Evolutionary conservation across 371 early-diverging fungal species (phyloP).

Genomic region (Umbelopsis sp.): DNA sequence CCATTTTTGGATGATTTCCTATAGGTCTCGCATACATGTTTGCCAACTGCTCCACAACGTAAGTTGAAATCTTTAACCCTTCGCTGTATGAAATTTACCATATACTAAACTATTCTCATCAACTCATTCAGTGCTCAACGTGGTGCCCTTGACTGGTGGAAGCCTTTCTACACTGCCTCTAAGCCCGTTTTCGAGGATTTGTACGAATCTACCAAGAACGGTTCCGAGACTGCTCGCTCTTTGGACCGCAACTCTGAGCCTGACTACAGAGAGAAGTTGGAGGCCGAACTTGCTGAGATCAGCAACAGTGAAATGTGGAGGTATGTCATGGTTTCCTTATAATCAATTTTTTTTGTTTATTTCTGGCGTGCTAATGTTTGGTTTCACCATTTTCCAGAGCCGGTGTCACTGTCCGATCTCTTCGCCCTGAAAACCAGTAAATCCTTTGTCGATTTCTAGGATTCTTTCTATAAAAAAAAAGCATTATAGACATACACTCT

Average conservation of each 20-base stretch:
- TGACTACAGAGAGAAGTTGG: conserved; percentile 92
- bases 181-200: conserved; percentile 94
- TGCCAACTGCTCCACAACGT: conserved; percentile 93
- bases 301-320: conserved; percentile 63
- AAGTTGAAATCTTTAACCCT: neutral
- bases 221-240: conserved; percentile 88
- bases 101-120: neutral
- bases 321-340: neutral
- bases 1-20: neutral
- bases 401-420: conserved; percentile 88
- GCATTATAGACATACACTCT: neutral
- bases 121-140: conserved; percentile 64
- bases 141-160: conserved; percentile 98
- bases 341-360: no score
- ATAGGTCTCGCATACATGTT: conserved; percentile 58
- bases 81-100: neutral
- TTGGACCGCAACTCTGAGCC: conserved; percentile 87
- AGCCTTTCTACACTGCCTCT: conserved; percentile 89
- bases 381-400: conserved; percentile 79
- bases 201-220: conserved; percentile 87
- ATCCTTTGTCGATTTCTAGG: neutral
- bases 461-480: conserved; percentile 1
- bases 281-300: conserved; percentile 88
- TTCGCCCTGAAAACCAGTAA: conserved; percentile 77
- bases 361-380: conserved; percentile 25